Evolutionary conservation across 441 rosid genomes (phyloP).

Genomic region (Manihot esculenta): DNA sequence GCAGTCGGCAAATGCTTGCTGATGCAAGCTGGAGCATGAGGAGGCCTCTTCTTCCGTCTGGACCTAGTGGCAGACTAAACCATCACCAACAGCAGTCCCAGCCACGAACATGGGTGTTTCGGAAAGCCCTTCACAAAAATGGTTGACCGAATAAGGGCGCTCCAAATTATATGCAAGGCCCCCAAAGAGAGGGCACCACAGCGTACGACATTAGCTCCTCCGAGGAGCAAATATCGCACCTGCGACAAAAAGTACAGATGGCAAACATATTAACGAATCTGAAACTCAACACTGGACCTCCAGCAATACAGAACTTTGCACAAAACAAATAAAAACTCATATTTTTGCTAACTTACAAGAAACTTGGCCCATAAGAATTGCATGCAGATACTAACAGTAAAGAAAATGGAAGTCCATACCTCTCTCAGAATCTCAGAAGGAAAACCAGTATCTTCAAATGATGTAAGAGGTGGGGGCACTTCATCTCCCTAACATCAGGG

Average conservation of each 20-base stretch:
- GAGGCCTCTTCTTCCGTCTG: slow-evolving; percentile 88
- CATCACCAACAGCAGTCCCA: slow-evolving; percentile 82
- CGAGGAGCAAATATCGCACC: slow-evolving; percentile 99
- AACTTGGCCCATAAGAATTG: background rate
- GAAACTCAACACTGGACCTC: slow-evolving; percentile 44
- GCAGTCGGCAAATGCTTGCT: slow-evolving; percentile 78
- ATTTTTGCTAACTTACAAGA: slow-evolving; percentile 14
- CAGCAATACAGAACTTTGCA: slow-evolving; percentile 24
- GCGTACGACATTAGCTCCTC: slow-evolving; percentile 99
- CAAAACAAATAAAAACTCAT: slow-evolving; percentile 7
- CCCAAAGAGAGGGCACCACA: slow-evolving; percentile 75
- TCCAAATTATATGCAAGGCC: slow-evolving; percentile 75
- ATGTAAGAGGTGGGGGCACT: slow-evolving; percentile 69
- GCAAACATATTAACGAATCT: slow-evolving; percentile 38
- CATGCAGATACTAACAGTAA: background rate
- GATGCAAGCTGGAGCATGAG: slow-evolving; percentile 92
- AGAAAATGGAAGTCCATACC: slow-evolving; percentile 23
- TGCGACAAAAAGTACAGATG: slow-evolving; percentile 82
- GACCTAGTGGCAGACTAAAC: slow-evolving; percentile 78
- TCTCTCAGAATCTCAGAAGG: slow-evolving; percentile 76
- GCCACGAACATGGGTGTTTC: slow-evolving; percentile 67
- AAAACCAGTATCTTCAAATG: slow-evolving; percentile 83
- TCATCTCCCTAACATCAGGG: slow-evolving; percentile 59
- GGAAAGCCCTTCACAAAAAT: slow-evolving; percentile 68
- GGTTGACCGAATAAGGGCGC: slow-evolving; percentile 78